Conservation (phyloP, 1,284 basidiomycete genomes). For the Coniferiporia sulphurascens region DNA sequence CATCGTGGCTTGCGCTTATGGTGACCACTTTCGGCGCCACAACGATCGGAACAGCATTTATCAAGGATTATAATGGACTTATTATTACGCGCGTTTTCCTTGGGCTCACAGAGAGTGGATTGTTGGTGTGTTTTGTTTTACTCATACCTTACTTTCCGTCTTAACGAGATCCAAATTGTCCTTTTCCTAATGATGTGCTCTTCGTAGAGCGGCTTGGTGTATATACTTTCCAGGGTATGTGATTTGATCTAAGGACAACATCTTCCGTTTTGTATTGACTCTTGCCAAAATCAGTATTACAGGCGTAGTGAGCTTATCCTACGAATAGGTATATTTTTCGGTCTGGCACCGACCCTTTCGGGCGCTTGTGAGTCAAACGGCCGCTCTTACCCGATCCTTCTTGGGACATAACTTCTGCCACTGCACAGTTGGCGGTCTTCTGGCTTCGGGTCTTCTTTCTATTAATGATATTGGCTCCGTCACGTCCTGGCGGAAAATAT, state of each 20-base stretch:
- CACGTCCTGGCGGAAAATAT: slow-evolving; percentile 39
- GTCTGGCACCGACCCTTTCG: slow-evolving; percentile 36
- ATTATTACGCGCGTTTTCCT: slow-evolving; percentile 28
- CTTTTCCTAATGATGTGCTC: too few relatives aligned
- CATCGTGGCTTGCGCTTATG: slow-evolving; percentile 19
- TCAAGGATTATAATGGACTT: slow-evolving; percentile 25
- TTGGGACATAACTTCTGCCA: background rate
- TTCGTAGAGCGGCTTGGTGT: slow-evolving; percentile 18
- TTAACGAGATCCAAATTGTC: background rate
- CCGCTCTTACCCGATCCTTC: background rate
- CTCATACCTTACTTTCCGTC: background rate
- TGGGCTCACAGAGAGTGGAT: slow-evolving; percentile 29
- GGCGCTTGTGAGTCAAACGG: slow-evolving; percentile 35
- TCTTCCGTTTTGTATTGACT: background rate
- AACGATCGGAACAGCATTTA: slow-evolving; percentile 29
- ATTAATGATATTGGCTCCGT: slow-evolving; percentile 33
- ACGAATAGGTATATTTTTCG: slow-evolving; percentile 41
- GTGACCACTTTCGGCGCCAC: slow-evolving; percentile 21
- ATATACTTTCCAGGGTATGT: slow-evolving; percentile 16
- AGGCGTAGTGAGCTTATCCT: slow-evolving; percentile 39
- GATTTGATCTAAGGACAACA: background rate
- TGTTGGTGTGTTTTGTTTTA: slow-evolving; percentile 20
- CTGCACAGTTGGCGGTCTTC: slow-evolving; percentile 34
- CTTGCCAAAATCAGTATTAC: slow-evolving; percentile 33
- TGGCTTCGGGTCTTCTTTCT: slow-evolving; percentile 36